These are phyloP conservation scores for Magnolia changhungtana DNA, from an alignment of 164 flowering plant genomes.

Conservation along the genomic window DNA sequence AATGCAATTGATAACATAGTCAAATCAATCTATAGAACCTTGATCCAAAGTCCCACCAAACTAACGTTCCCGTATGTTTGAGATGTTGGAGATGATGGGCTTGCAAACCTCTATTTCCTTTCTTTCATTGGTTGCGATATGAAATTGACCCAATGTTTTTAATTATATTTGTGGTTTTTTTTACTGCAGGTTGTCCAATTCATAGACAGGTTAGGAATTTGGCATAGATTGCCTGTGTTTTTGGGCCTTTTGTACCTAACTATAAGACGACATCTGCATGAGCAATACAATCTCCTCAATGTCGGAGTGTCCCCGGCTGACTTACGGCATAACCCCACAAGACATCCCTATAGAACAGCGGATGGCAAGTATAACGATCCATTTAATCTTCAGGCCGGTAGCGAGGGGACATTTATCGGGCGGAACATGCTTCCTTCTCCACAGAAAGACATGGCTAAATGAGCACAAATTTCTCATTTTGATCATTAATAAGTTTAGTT, in stretches of 20 bases:
- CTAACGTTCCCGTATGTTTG: too few species aligned
- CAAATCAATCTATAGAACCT: too few species aligned
- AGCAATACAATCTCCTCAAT: conserved; percentile 33
- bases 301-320: conserved; percentile 32
- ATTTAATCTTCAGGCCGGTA: conserved; percentile 22
- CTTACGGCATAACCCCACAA: conserved; percentile 17
- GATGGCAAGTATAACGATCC: conserved; percentile 38
- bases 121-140: background rate
- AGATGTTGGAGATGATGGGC: too few species aligned
- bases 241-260: conserved; percentile 35
- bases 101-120: too few species aligned
- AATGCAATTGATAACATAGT: too few species aligned
- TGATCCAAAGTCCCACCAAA: too few species aligned
- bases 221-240: conserved; percentile 44
- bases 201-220: conserved; percentile 31
- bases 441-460: conserved; percentile 23
- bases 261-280: conserved; percentile 32
- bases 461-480: too few species aligned
- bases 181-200: conserved; percentile 30
- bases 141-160: background rate
- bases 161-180: too few species aligned
- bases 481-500: too few species aligned
- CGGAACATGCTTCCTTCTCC: conserved; percentile 37
- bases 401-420: conserved; percentile 38
- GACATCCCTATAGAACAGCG: conserved; percentile 29